Conservation (phyloP, 192 early-diverging fungal species). For the Mortierella claussenii region DNA sequence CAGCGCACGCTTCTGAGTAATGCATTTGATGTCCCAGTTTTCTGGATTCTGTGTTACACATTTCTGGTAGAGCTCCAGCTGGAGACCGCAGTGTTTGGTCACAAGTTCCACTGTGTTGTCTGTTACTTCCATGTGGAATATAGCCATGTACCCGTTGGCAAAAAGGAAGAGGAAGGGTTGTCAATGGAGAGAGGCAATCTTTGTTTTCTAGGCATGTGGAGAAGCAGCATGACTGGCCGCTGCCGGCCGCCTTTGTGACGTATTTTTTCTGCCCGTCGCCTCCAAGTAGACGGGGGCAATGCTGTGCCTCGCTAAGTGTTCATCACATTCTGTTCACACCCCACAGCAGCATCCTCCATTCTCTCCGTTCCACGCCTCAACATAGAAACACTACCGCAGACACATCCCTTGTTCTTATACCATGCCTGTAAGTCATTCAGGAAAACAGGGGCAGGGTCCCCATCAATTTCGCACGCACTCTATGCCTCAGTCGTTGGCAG, state of each 20-base stretch:
- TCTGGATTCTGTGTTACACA: constrained; percentile 65
- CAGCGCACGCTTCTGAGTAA: constrained; percentile 63
- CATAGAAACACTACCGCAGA: background rate
- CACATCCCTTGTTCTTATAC: background rate
- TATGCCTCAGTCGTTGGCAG: no score
- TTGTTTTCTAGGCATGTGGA: background rate
- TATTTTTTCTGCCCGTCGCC: no score
- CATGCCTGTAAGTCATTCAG: constrained; percentile 52
- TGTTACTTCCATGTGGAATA: constrained; percentile 57
- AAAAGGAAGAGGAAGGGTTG: background rate
- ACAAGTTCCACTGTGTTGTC: constrained; percentile 67
- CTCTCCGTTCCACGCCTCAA: background rate
- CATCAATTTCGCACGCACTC: no score
- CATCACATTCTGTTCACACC: no score
- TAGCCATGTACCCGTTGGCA: constrained; percentile 28
- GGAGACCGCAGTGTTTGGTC: constrained; percentile 66
- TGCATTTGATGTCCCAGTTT: constrained; percentile 65
- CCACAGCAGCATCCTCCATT: background rate
- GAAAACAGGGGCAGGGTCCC: no score
- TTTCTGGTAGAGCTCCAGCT: constrained; percentile 64
- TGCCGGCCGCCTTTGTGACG: no score
- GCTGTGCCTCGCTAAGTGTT: no score
- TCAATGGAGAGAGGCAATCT: background rate
- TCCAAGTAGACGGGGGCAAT: no score
- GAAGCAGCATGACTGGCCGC: no score